A percentile compares a stretch with the other conserved stretches of the same genome.
Conservation (phyloP, 305 asterid genomes). For the Plantago coronopus region DNA sequence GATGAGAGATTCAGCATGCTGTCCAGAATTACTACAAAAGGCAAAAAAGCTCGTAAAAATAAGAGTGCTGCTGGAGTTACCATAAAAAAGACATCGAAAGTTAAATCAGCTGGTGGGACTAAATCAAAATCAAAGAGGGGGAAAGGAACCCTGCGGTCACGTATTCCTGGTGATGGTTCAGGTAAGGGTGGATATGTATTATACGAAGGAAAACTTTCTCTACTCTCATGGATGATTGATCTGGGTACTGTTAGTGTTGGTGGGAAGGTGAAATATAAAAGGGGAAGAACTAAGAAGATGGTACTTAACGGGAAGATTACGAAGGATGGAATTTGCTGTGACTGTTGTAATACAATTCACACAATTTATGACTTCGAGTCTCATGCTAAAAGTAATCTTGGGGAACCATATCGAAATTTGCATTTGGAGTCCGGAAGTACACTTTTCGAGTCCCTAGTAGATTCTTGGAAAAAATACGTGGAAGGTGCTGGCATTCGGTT, state of each 20-base stretch:
- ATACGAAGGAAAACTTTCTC: constrained; percentile 54
- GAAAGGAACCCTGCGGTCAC: constrained; percentile 56
- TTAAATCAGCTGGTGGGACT: constrained; percentile 26
- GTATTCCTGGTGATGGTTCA: constrained; percentile 53
- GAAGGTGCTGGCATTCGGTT: constrained; percentile 43
- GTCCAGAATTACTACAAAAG: constrained; percentile 42
- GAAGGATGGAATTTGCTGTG: constrained; percentile 75
- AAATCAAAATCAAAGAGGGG: constrained; percentile 29
- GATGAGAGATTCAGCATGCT: constrained; percentile 57
- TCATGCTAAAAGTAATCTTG: constrained; percentile 57
- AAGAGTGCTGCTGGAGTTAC: constrained; percentile 24
- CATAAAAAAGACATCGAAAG: constrained; percentile 33
- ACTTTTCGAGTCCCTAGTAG: constrained; percentile 62
- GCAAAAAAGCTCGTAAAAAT: constrained; percentile 35
- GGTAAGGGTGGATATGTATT: constrained; percentile 42
- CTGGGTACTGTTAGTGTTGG: constrained; percentile 56
- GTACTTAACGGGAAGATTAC: constrained; percentile 57
- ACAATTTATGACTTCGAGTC: constrained; percentile 51
- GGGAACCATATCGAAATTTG: constrained; percentile 45
- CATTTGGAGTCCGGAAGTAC: constrained; percentile 64
- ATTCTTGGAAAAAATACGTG: constrained; percentile 71
- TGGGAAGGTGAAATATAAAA: constrained; percentile 51
- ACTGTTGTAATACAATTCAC: constrained; percentile 56
- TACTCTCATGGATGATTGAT: constrained; percentile 90
- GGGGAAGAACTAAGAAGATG: constrained; percentile 33